phyloP scores from a whole-genome alignment of 2,329 filamentous ascomycete species.

The Colletotrichum orchidophilum region DNA sequence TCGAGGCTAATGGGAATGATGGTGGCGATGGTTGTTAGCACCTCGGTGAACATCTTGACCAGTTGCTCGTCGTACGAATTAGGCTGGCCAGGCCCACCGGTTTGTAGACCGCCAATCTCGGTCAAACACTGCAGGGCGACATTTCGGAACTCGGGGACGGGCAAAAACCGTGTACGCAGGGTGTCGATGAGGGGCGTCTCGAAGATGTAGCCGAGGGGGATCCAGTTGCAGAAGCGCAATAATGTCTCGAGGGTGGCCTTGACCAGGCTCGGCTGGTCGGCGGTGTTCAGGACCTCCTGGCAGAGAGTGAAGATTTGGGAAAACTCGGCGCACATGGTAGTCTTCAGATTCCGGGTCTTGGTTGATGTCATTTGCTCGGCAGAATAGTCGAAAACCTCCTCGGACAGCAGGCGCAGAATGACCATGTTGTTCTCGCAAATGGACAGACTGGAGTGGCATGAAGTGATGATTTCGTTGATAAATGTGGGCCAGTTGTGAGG shows the following conservation, averaged over 20 bases:
- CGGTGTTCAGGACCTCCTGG: constrained; percentile 91
- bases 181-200: constrained; percentile 97
- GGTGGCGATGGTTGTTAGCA: constrained; percentile 88
- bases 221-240: constrained; percentile 98
- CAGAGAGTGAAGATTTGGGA: constrained; percentile 98
- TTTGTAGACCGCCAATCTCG: constrained; percentile 94
- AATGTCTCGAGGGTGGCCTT: constrained; percentile 97
- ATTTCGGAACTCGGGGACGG: constrained; percentile 94
- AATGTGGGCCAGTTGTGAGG: constrained; percentile 99
- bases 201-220: constrained; percentile 97
- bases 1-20: constrained; percentile 93
- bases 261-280: constrained; percentile 86
- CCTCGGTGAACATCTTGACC: constrained; percentile 98
- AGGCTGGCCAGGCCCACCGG: constrained; percentile 72
- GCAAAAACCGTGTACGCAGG: constrained; percentile 88
- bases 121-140: constrained; percentile 96
- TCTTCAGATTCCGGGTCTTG: constrained; percentile 96
- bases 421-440: constrained; percentile 99
- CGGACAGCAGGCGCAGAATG: constrained; percentile 91
- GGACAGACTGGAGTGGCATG: constrained; percentile 92
- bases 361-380: constrained; percentile 99
- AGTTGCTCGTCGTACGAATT: constrained; percentile 93
- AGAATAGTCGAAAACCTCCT: constrained; percentile 99
- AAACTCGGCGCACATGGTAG: constrained; percentile 98
- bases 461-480: constrained; percentile 99